Conservation (phyloP, 257 asterid species). For the Solanum tacnaense region DNA sequence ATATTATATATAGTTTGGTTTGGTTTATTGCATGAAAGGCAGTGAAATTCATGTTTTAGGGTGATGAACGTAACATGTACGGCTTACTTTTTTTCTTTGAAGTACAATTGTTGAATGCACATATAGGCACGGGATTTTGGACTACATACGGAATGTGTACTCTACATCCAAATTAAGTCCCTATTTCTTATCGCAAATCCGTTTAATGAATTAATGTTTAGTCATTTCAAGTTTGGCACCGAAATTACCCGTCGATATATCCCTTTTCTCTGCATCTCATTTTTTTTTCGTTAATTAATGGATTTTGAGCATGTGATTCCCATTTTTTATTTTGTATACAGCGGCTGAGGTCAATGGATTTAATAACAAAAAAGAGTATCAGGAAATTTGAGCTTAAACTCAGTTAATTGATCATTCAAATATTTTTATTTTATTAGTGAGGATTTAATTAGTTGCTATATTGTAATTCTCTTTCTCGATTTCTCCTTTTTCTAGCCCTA, state of each 20-base stretch:
- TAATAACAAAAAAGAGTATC: background rate
- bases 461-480: background rate
- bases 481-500: background rate
- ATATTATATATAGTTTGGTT: background rate
- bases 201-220: background rate
- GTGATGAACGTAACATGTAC: background rate
- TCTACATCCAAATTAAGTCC: background rate
- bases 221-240: conserved; percentile 9
- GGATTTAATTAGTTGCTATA: too few species aligned
- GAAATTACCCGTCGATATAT: background rate
- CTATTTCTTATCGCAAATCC: too few species aligned
- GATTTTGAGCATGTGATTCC: background rate
- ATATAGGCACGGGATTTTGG: background rate
- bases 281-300: background rate
- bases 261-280: background rate
- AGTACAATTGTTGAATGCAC: background rate
- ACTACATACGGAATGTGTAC: background rate
- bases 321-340: background rate
- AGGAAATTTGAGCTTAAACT: background rate
- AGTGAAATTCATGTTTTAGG: background rate
- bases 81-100: background rate
- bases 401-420: background rate
- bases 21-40: background rate
- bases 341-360: background rate
- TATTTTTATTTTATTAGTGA: too few species aligned